Evolutionary conservation across 1,284 basidiomycete species (phyloP).

Genomic region (Irpex rosettiformis): DNA sequence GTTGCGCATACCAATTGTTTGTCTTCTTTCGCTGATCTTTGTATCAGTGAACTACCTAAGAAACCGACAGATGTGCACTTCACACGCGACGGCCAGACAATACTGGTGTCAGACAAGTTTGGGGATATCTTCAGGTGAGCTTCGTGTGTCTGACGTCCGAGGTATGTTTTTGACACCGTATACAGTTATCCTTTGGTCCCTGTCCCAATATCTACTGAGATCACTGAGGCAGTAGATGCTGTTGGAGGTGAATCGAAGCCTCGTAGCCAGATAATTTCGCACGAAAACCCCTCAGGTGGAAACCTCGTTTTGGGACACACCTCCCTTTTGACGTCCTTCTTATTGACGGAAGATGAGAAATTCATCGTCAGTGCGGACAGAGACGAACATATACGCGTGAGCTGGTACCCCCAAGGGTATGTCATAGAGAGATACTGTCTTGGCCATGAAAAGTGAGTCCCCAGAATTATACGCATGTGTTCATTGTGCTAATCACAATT

Average conservation of each 20-base stretch:
- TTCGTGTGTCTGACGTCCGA: background rate
- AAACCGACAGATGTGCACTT: conserved; percentile 66
- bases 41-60: conserved; percentile 70
- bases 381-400: conserved; percentile 92
- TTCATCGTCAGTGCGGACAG: conserved; percentile 85
- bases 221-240: background rate
- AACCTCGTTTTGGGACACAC: conserved; percentile 82
- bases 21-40: background rate
- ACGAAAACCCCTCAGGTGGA: conserved; percentile 73
- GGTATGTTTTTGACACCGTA: background rate
- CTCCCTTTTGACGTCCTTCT: conserved; percentile 74
- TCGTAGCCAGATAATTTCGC: conserved; percentile 48
- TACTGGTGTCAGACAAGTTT: conserved; percentile 81
- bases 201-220: conserved; percentile 2
- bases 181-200: conserved; percentile 47
- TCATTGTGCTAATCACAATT: background rate
- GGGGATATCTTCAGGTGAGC: conserved; percentile 77
- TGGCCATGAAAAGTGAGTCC: conserved; percentile 76
- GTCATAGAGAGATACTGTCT: conserved; percentile 83
- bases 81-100: conserved; percentile 52
- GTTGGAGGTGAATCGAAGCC: conserved; percentile 15
- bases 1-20: conserved; percentile 15
- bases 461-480: background rate
- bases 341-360: conserved; percentile 64
- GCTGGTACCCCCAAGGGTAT: conserved; percentile 82